Evolutionary conservation across 257 asterid genomes (phyloP).

Genomic region (Fraxinus americana): DNA sequence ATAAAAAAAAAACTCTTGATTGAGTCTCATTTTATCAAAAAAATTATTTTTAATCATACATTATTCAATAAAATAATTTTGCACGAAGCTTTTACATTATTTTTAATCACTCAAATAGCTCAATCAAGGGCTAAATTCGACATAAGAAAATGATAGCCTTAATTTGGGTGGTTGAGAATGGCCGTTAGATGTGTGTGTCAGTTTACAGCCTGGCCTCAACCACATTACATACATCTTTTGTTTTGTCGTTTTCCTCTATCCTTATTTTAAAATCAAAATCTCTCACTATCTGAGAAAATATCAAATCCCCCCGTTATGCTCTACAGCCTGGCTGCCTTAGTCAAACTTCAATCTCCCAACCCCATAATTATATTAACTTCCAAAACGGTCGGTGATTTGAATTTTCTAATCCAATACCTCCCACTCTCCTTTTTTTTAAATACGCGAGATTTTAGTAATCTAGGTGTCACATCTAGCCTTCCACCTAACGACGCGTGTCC

Average conservation of each 20-base stretch:
- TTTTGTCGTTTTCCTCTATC: constrained; percentile 49
- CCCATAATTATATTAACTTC: constrained; percentile 53
- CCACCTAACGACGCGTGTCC: constrained; percentile 58
- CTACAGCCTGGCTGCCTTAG: constrained; percentile 63
- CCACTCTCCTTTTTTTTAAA: not conserved
- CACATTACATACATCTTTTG: constrained; percentile 12
- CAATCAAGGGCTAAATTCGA: no score
- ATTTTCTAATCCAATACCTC: constrained; percentile 29
- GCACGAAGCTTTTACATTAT: no score
- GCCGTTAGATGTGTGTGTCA: constrained; percentile 66
- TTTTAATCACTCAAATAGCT: no score
- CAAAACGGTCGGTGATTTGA: constrained; percentile 83
- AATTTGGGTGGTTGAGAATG: constrained; percentile 24
- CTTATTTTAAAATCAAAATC: constrained; percentile 2
- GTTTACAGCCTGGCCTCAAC: constrained; percentile 60
- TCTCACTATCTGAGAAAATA: constrained; percentile 37
- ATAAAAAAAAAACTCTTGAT: no score
- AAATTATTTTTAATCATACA: no score
- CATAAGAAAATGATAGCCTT: not conserved
- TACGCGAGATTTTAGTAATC: constrained; percentile 34
- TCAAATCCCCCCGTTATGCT: constrained; percentile 43
- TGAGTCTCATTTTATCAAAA: no score
- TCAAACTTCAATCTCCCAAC: constrained; percentile 46
- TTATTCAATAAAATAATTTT: no score
- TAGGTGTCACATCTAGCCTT: constrained; percentile 38